Conservation (phyloP, 495 filamentous ascomycete species). For the Aspergillus conjunctus region DNA sequence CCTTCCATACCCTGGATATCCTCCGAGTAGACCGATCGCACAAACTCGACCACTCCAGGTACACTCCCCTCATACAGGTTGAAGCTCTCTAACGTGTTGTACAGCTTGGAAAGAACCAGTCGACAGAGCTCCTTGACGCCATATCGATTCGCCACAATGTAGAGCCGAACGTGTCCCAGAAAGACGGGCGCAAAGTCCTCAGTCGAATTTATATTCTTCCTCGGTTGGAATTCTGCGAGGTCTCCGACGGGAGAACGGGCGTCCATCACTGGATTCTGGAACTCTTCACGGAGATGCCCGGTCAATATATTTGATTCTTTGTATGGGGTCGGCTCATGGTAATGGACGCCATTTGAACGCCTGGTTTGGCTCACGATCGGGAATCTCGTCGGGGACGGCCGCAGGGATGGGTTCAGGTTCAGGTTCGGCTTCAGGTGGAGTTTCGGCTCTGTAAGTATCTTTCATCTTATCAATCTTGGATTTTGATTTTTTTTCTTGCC, state of each 20-base stretch:
- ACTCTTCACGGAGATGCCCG: constrained; percentile 15
- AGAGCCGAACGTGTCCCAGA: constrained; percentile 41
- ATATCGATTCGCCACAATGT: constrained; percentile 43
- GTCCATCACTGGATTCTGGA: too few relatives aligned
- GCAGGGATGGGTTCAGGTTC: constrained; percentile 13
- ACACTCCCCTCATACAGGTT: constrained; percentile 31
- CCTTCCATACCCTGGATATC: constrained; percentile 13
- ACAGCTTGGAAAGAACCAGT: constrained; percentile 38
- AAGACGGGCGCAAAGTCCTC: constrained; percentile 44
- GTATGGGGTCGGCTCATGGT: constrained; percentile 6
- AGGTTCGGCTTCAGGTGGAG: not conserved
- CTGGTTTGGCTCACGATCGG: too few relatives aligned
- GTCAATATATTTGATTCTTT: constrained; percentile 24
- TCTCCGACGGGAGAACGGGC: not conserved
- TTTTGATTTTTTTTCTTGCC: not conserved
- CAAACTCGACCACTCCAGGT: constrained; percentile 32
- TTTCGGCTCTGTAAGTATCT: not conserved
- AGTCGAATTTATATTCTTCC: constrained; percentile 7
- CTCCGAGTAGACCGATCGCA: constrained; percentile 39
- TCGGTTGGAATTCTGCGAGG: constrained; percentile 5
- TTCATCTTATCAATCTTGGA: not conserved
- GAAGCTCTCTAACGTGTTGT: constrained; percentile 33
- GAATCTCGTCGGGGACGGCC: not conserved
- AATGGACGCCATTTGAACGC: not conserved
- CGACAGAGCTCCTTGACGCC: constrained; percentile 33